Conservation (phyloP, 116 monocot species). For the Zostera marina region DNA sequence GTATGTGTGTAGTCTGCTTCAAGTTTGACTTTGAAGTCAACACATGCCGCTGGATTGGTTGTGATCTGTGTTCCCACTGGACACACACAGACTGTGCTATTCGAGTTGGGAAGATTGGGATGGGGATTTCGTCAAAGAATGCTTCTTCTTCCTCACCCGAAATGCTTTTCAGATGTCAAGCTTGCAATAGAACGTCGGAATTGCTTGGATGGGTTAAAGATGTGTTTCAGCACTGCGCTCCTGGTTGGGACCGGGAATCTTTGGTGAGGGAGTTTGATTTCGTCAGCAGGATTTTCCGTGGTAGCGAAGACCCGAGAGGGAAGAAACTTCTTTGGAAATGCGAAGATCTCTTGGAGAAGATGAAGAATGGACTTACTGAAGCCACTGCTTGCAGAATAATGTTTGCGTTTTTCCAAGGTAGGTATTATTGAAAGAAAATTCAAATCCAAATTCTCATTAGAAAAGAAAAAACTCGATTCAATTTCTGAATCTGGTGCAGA, state of each 20-base stretch:
- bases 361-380: slow-evolving; percentile 46
- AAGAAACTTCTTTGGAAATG: slow-evolving; percentile 71
- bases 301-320: slow-evolving; percentile 72
- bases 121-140: slow-evolving; percentile 40
- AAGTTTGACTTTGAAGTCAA: slow-evolving; percentile 98
- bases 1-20: slow-evolving; percentile 92
- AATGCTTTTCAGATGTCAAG: slow-evolving; percentile 93
- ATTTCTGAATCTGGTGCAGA: no score
- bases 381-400: slow-evolving; percentile 51
- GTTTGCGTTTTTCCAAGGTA: slow-evolving; percentile 80
- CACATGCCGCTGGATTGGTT: slow-evolving; percentile 96
- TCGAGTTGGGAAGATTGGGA: slow-evolving; percentile 56
- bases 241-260: slow-evolving; percentile 55
- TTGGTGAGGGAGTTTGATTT: slow-evolving; percentile 60
- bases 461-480: no score
- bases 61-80: slow-evolving; percentile 88
- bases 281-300: slow-evolving; percentile 69
- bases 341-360: slow-evolving; percentile 60
- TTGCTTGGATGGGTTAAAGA: slow-evolving; percentile 87
- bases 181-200: slow-evolving; percentile 81
- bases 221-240: slow-evolving; percentile 89
- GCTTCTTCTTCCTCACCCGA: slow-evolving; percentile 25
- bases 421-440: background rate
- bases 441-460: no score
- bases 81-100: slow-evolving; percentile 94